Evolutionary conservation across 2,329 filamentous ascomycete genomes (phyloP), one percentile per base, ranked within the genome.

Genomic region (Calonectria honghensis): DNA sequence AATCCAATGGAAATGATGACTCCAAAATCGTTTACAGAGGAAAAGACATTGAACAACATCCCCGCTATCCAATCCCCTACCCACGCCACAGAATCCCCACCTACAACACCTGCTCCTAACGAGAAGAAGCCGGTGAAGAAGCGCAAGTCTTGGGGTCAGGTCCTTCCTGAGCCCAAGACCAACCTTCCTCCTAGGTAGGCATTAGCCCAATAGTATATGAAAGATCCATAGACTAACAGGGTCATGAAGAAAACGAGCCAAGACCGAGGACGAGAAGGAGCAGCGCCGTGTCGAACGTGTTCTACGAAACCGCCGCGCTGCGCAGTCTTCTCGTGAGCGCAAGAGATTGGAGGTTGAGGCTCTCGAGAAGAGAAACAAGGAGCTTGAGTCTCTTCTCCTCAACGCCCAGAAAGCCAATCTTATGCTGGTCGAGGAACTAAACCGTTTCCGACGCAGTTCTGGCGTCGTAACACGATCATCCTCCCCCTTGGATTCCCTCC

Each of bases 261-360:
- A 98, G 91, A 99, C 97, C 3, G 96, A 98, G 82, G 97, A 98
- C 82, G 97, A 99, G 87, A 99, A 99, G 88, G 97, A 98, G 87
- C 97, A 99, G 86, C 94, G 97, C 57, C 94, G 97, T 76, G 97
- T 98, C 70, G 97, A 99, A 89, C 95, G 97, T 76, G 97, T 99
- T 78, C 95, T 98, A 81, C 94, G 97, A 57, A 99, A 99, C 84
- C 95, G 97, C 78, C 95, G 96, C 74, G 97, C 97, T 59, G 97
- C 97, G 51, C 97, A 98, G 89, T 98, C 97, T 73, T 99, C 97
- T 5, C 91, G 97, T 66, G 97, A 99, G 86, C 94, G 96, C 74
- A 98, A 98, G 90, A 92, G 96, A 72, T 90, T 90, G 18, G 93
- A 98, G 86, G 95, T 98, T 50, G 97, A 98, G 86, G 93, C 93